Evolutionary conservation across 108 stramenopile species (phyloP), one percentile per base, ranked within the genome.

Genomic region (Cyclostephanos invisitatus): DNA sequence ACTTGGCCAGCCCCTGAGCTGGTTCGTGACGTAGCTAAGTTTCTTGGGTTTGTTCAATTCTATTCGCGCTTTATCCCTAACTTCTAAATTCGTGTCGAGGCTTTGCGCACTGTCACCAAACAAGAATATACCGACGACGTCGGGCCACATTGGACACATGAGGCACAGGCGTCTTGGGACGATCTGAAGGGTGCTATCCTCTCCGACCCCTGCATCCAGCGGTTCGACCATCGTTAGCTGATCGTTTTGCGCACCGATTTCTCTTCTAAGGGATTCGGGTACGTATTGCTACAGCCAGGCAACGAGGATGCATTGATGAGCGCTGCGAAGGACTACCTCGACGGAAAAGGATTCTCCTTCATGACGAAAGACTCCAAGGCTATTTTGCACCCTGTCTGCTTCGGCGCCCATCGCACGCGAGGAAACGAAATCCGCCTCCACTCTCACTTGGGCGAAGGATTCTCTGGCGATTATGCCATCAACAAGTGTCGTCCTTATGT

Each of bases 231-330:
- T 24, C 51, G 40, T 0, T 0, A 25, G 12, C 29, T 12, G 56
- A 36, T 72, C 53, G 60, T 61, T 15, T 14, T 72, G 8, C 18
- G 18, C 1, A 64, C 72, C 7, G 54, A 72, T 48, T 72, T 72
- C 42, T 42, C 49, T 24, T 2, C 47, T 44, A 29, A 42, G 1
- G 72, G 72, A 0, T 56, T 72, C 18, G 72, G 51, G 7, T 64
- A 72, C 27, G 49, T 38, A 5, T 38, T 50, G 8, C 10, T 37
- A 3, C 72, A 64, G 18, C 62, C 72, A 5, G 62, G 24, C 28
- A 21, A 51, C n/a, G 62, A 72, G 55, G 57, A 9, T 7, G 38
- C 47, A 3, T 66, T 57, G n/a, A 5, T 57, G 2, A 55, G 22
- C 15, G 57, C 73, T 8, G 65, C 65, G 54, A 1, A 44, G 7